Conservation (phyloP, 495 filamentous ascomycete species). For the Letharia columbiana region DNA sequence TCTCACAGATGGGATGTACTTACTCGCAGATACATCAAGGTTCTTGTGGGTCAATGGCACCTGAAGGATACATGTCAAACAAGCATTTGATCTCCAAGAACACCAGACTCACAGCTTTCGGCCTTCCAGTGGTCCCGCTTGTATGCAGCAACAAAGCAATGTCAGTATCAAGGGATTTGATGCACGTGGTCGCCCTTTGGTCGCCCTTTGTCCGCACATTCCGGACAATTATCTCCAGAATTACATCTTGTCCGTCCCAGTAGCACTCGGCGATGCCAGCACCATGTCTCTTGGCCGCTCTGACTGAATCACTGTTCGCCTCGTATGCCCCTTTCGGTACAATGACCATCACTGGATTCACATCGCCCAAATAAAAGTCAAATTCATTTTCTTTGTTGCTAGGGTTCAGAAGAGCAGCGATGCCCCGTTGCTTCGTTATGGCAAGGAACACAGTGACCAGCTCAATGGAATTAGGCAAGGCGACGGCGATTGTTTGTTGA, state of each 20-base stretch:
- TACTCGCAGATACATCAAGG: conserved; percentile 28
- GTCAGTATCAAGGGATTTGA: conserved; percentile 29
- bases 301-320: conserved; percentile 53
- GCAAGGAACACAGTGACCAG: conserved; percentile 75
- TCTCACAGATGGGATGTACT: background rate
- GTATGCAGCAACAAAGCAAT: conserved; percentile 62
- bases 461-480: conserved; percentile 66
- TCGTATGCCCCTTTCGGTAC: conserved; percentile 58
- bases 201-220: background rate
- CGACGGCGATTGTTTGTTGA: conserved; percentile 61
- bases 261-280: conserved; percentile 73
- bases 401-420: conserved; percentile 74
- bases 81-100: background rate
- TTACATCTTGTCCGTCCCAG: conserved; percentile 58
- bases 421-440: conserved; percentile 60
- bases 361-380: conserved; percentile 78
- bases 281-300: conserved; percentile 62
- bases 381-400: conserved; percentile 78
- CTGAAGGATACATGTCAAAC: background rate
- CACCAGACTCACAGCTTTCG: conserved; percentile 52
- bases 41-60: conserved; percentile 66
- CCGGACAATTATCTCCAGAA: conserved; percentile 59
- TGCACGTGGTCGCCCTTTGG: background rate
- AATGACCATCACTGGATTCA: conserved; percentile 61
- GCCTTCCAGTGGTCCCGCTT: conserved; percentile 67